Evolutionary conservation across 352 stramenopile species (phyloP).

Genomic region (Blastocystis sp.): DNA sequence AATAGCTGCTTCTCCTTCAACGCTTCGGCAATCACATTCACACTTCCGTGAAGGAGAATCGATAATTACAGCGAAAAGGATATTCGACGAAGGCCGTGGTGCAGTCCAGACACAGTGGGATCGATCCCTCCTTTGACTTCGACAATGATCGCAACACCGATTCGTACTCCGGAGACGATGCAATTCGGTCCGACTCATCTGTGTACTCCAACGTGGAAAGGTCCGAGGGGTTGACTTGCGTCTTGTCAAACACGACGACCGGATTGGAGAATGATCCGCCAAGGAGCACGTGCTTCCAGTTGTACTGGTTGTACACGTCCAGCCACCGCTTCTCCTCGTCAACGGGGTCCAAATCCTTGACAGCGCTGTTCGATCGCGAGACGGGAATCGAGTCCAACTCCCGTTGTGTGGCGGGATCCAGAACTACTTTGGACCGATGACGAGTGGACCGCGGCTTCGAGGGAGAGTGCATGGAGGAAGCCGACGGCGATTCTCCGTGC

Average conservation of each 20-base stretch:
- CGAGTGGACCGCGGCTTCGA: too few species aligned
- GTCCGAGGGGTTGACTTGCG: neutral
- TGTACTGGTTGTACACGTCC: too few species aligned
- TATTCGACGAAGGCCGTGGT: neutral
- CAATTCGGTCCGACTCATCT: neutral
- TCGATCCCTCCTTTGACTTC: neutral
- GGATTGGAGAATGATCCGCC: too few species aligned
- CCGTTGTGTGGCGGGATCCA: too few species aligned
- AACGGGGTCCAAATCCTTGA: too few species aligned
- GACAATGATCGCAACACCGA: neutral
- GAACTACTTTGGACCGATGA: too few species aligned
- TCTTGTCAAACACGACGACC: neutral
- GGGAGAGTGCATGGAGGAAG: too few species aligned
- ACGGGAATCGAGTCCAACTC: too few species aligned
- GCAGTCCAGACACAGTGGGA: constrained; percentile 38
- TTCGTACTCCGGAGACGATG: neutral
- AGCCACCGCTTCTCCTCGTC: too few species aligned
- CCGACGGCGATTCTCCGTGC: too few species aligned
- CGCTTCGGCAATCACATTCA: neutral
- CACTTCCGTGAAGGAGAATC: constrained; percentile 25
- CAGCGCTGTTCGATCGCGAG: too few species aligned
- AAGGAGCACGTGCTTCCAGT: too few species aligned
- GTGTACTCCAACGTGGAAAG: neutral
- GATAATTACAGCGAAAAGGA: neutral
- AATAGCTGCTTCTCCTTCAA: neutral